Conservation (phyloP, 2,329 filamentous ascomycete species). For the Gnomoniopsis smithogilvyi region DNA sequence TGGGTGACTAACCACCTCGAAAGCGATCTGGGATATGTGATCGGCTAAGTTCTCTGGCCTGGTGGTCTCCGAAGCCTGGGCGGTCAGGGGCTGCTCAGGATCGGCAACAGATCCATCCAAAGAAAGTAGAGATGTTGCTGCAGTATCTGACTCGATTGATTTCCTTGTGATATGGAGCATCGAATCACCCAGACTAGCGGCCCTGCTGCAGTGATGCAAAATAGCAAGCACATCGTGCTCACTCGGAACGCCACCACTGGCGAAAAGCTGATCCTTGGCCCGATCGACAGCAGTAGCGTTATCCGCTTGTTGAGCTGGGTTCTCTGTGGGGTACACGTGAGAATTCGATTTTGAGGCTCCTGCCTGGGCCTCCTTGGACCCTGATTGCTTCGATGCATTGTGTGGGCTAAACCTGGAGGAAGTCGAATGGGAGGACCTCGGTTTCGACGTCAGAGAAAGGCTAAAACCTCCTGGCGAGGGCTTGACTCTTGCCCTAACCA, state of each 20-base stretch:
- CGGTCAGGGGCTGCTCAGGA: conserved; percentile 6
- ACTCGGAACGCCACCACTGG: conserved; percentile 41
- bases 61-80: conserved; percentile 8
- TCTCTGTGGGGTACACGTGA: not conserved
- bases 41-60: conserved; percentile 43
- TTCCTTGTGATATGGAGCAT: conserved; percentile 39
- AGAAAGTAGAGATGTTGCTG: conserved; percentile 53
- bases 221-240: conserved; percentile 40
- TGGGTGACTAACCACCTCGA: conserved; percentile 67
- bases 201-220: conserved; percentile 42
- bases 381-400: too few species aligned
- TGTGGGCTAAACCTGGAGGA: too few species aligned
- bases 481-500: conserved; percentile 14
- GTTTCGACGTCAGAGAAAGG: too few species aligned
- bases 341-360: not conserved
- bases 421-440: too few species aligned
- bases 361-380: not conserved
- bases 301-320: conserved; percentile 20
- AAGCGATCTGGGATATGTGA: conserved; percentile 58
- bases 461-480: not conserved
- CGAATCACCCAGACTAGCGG: conserved; percentile 33
- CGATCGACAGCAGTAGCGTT: conserved; percentile 37
- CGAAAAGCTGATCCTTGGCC: conserved; percentile 40
- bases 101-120: conserved; percentile 25
- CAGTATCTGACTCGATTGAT: conserved; percentile 38